Conservation (phyloP, 2,329 filamentous ascomycete species). For the Paecilomyces formosus region DNA sequence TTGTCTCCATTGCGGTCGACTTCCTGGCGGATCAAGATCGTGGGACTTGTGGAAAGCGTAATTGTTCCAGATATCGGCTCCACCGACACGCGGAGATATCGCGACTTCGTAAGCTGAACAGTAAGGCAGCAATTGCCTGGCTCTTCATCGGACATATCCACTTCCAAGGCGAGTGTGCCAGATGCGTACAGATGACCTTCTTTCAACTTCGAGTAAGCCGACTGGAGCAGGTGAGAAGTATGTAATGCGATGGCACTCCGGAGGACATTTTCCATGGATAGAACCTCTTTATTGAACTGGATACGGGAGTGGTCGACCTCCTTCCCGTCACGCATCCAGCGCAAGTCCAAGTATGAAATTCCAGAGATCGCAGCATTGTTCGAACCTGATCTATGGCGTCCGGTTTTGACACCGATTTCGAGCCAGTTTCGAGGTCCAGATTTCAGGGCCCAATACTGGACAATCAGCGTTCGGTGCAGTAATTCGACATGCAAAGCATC, state of each 20-base stretch:
- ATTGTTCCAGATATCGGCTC: slow-evolving; percentile 75
- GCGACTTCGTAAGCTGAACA: slow-evolving; percentile 61
- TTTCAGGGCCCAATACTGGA: slow-evolving; percentile 83
- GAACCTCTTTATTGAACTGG: slow-evolving; percentile 54
- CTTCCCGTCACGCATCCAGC: slow-evolving; percentile 80
- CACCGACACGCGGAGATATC: slow-evolving; percentile 56
- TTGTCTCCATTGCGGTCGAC: slow-evolving; percentile 52
- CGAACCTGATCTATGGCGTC: slow-evolving; percentile 7
- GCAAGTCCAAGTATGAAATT: slow-evolving; percentile 35
- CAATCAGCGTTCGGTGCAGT: slow-evolving; percentile 70
- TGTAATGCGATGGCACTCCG: slow-evolving; percentile 69
- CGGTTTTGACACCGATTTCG: slow-evolving; percentile 62
- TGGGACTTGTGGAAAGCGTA: slow-evolving; percentile 59
- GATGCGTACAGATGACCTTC: slow-evolving; percentile 55
- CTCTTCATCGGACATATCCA: slow-evolving; percentile 53
- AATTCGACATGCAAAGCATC: slow-evolving; percentile 70
- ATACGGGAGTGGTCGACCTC: slow-evolving; percentile 65
- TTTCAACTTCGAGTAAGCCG: slow-evolving; percentile 55
- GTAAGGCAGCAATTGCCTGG: slow-evolving; percentile 61
- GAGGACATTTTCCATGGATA: slow-evolving; percentile 70
- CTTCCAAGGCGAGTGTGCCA: slow-evolving; percentile 50
- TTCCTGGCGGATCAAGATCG: slow-evolving; percentile 52
- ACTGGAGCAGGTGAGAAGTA: slow-evolving; percentile 61
- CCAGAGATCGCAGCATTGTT: slow-evolving; percentile 7
- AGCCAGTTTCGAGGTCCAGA: slow-evolving; percentile 79